A percentile compares a stretch with the other conserved stretches of the same genome.
Conservation (phyloP, 2,329 filamentous ascomycete genomes). For the Coniochaeta ligniaria region DNA sequence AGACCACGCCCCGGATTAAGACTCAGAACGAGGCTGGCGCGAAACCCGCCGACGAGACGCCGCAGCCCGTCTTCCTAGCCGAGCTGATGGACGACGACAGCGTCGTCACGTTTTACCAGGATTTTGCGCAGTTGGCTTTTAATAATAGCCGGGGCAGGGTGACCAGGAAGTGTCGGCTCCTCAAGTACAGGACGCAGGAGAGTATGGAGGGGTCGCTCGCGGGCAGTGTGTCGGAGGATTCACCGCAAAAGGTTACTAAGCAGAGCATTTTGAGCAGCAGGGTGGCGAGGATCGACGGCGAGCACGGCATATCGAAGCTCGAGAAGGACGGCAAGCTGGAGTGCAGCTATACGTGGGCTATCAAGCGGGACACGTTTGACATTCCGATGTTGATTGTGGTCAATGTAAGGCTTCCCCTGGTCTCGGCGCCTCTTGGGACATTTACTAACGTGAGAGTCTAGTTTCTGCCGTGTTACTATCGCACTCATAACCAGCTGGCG, state of each 20-base stretch:
- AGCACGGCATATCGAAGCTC: constrained; percentile 74
- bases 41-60: constrained; percentile 38
- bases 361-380: constrained; percentile 94
- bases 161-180: constrained; percentile 73
- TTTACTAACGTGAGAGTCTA: constrained; percentile 21
- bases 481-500: constrained; percentile 50
- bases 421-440: neutral
- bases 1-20: constrained; percentile 45
- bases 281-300: constrained; percentile 58
- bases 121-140: constrained; percentile 88
- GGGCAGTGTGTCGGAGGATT: constrained; percentile 9
- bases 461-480: constrained; percentile 55
- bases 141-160: constrained; percentile 83
- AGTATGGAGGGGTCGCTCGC: constrained; percentile 17
- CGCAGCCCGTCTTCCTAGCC: constrained; percentile 80
- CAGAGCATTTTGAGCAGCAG: constrained; percentile 49
- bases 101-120: constrained; percentile 91
- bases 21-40: constrained; percentile 27
- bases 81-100: constrained; percentile 91
- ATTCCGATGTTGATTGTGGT: constrained; percentile 98
- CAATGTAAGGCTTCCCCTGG: constrained; percentile 62
- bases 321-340: constrained; percentile 87
- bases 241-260: constrained; percentile 34
- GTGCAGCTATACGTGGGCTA: constrained; percentile 94
- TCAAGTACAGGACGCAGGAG: constrained; percentile 82